Evolutionary conservation across 1,284 basidiomycete genomes (phyloP), one percentile per base, ranked within the genome.

Genomic region (Melampsora larici-populina): DNA sequence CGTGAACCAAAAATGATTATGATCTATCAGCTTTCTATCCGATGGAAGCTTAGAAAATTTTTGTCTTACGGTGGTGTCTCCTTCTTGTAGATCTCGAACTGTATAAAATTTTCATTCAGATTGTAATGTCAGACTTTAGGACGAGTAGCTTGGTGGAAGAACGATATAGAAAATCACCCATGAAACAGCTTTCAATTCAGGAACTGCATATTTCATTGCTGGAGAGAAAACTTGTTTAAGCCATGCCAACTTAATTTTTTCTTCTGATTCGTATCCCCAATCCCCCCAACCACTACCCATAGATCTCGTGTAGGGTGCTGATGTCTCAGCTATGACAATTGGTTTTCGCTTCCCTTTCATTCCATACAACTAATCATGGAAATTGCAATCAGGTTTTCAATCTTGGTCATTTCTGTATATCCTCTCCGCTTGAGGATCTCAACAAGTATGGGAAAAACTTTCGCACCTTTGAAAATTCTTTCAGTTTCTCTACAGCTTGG

Each of bases 191-290:
- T 68, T 76, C 51, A 76, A 62, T 33, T 76, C 73, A 60, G 73
- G 73, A 49, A 76, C 73, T 9, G 65, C 48, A 11, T 21, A 1
- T 48, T 48, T 69, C 73, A 76, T 76, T 26, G 33, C 26, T 21
- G 31, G 9, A 18, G 73, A 76, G 40, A 76, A 76, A 18, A 76
- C 46, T 40, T 76, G 73, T 48, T 76, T 76, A 15, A 76, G 65
- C 73, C 73, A 76, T 21, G 48, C 65, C 40, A 76, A n/a, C 58
- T 76, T 76, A 24, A 76, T 76, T 21, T 76, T 65, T 76, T 36
- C 31, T 62, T 76, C 73, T 15, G 73, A 60, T 55, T 48, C 73
- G 13, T 36, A 40, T 60, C 55, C 73, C 29, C 65, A 55, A 33
- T 68, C 73, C 29, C 36, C 48, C 46, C 60, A 55, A 26, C 58